These are phyloP conservation scores for Lecanicillium sp. DNA, from an alignment of 2,329 filamentous ascomycete species.

Conservation along the genomic window DNA sequence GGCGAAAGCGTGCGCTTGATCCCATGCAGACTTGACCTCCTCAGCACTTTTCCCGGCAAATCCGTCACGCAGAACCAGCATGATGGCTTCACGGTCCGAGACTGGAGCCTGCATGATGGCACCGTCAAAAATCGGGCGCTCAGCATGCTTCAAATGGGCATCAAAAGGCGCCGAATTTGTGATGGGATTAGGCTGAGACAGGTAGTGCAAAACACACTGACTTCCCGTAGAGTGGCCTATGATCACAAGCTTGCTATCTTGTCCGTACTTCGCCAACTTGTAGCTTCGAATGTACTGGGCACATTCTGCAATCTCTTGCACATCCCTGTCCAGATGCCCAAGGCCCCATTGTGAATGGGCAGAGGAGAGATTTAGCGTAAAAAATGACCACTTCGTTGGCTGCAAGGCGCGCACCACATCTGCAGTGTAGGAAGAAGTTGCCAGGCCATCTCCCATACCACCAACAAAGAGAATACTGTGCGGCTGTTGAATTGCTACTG, in stretches of 20 bases:
- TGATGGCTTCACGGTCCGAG: slow-evolving; percentile 51
- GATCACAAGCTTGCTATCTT: slow-evolving; percentile 49
- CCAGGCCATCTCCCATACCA: slow-evolving; percentile 46
- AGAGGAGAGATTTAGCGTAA: slow-evolving; percentile 33
- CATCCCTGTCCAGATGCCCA: slow-evolving; percentile 31
- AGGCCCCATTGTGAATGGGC: slow-evolving; percentile 32
- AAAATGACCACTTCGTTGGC: slow-evolving; percentile 30
- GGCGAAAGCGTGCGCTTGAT: slow-evolving; percentile 31
- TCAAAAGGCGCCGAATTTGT: slow-evolving; percentile 19
- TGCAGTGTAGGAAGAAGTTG: slow-evolving; percentile 42
- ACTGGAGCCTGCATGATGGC: slow-evolving; percentile 59
- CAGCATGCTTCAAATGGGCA: slow-evolving; percentile 25
- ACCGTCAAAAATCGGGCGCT: slow-evolving; percentile 46
- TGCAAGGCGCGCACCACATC: slow-evolving; percentile 35
- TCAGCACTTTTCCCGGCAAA: slow-evolving; percentile 23
- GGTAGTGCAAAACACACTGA: slow-evolving; percentile 60
- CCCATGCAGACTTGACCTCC: slow-evolving; percentile 28
- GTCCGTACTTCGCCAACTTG: slow-evolving; percentile 24
- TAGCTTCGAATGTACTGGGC: slow-evolving; percentile 26
- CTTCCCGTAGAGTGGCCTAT: slow-evolving; percentile 65
- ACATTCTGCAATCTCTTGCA: slow-evolving; percentile 29
- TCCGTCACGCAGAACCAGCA: slow-evolving; percentile 29
- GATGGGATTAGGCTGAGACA: slow-evolving; percentile 37
- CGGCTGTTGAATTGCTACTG: slow-evolving; percentile 21
- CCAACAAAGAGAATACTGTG: slow-evolving; percentile 48